Evolutionary conservation across 345 rosid genomes (phyloP).

Genomic region (Populus alba): DNA sequence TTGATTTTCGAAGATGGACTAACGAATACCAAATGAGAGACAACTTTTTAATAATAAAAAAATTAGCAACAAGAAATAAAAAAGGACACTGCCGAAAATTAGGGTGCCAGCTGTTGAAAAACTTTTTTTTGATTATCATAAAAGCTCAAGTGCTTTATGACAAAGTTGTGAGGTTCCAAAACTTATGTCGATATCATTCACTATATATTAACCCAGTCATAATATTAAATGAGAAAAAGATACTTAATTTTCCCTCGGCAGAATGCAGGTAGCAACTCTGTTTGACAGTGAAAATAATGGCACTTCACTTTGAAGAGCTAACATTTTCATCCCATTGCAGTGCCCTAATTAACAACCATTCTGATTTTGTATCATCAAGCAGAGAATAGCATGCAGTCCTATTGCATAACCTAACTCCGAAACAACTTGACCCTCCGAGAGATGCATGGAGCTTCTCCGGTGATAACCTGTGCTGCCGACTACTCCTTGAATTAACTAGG

Average conservation of each 20-base stretch:
- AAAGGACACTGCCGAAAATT: background rate
- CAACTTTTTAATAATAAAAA: too few species aligned
- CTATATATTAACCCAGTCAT: too few species aligned
- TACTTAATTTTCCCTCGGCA: background rate
- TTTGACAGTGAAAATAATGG: background rate
- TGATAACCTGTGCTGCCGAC: background rate
- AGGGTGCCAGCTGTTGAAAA: conserved; percentile 7
- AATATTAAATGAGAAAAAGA: too few species aligned
- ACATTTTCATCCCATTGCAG: background rate
- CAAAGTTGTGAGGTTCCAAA: background rate
- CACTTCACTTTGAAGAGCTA: background rate
- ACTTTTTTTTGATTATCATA: background rate
- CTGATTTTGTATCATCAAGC: background rate
- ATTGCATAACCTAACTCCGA: too few species aligned
- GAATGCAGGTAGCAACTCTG: background rate
- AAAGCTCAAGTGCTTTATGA: background rate
- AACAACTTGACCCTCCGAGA: background rate
- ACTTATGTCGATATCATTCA: too few species aligned
- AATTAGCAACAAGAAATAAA: too few species aligned
- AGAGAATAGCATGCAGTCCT: background rate
- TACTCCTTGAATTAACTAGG: background rate
- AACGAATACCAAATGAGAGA: too few species aligned
- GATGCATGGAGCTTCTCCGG: background rate
- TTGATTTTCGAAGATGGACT: too few species aligned
- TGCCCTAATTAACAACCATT: background rate